Percentiles rank a stretch among this genome's conserved stretches.
Evolutionary conservation across 2,329 filamentous ascomycete genomes (phyloP).

Genomic region (Niveomyces coronatus): DNA sequence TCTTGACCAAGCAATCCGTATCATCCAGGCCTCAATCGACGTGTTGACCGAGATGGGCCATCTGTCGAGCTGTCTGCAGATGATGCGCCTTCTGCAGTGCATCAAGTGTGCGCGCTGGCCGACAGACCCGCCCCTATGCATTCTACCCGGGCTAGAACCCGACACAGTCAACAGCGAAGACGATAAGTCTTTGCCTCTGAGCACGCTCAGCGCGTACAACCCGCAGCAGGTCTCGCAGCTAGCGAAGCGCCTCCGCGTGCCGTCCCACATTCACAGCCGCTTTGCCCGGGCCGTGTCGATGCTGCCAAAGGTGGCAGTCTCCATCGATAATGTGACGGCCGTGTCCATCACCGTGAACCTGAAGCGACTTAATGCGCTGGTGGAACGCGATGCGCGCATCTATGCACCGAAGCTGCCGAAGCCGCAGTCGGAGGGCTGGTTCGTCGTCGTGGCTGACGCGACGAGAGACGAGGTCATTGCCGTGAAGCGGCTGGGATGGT

Average conservation of each 20-base stretch:
- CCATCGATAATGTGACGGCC: conserved; percentile 49
- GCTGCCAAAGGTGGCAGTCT: conserved; percentile 60
- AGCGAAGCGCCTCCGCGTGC: conserved; percentile 41
- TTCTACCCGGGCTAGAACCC: conserved; percentile 62
- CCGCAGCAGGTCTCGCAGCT: conserved; percentile 30
- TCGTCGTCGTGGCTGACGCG: conserved; percentile 64
- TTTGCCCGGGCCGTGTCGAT: conserved; percentile 50
- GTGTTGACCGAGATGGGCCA: conserved; percentile 84
- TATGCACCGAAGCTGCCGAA: conserved; percentile 89
- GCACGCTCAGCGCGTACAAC: conserved; percentile 25
- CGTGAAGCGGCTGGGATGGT: conserved; percentile 78
- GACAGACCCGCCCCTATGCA: conserved; percentile 63
- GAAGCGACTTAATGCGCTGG: conserved; percentile 54
- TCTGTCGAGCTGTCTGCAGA: conserved; percentile 63
- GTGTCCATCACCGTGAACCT: conserved; percentile 54
- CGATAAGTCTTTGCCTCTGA: conserved; percentile 31
- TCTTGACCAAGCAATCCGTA: conserved; percentile 91
- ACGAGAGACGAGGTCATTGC: conserved; percentile 68
- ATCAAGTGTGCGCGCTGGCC: conserved; percentile 93
- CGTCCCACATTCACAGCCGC: conserved; percentile 29
- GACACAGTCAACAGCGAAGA: conserved; percentile 31
- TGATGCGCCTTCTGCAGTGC: conserved; percentile 80
- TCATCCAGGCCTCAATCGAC: conserved; percentile 91
- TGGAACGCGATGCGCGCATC: conserved; percentile 59
- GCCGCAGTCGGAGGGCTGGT: conserved; percentile 88